Base-by-base conservation (phyloP, 495 filamentous ascomycete genomes). In the Talaromyces wortmannii region DNA sequence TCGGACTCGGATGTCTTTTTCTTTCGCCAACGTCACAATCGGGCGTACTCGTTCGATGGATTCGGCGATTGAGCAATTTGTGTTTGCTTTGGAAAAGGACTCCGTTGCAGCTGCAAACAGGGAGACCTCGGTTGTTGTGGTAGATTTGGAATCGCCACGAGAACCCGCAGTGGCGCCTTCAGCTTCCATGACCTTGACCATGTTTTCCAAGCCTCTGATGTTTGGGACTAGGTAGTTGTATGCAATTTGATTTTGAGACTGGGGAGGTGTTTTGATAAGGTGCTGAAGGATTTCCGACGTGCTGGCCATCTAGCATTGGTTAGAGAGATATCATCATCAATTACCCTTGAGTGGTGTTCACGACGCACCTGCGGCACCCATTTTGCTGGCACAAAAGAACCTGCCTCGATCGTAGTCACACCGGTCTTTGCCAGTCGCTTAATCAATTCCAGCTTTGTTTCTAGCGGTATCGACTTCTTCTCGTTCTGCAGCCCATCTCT, bases 211-310 rank as follows among this genome's bases (percentile, higher is more conserved):
- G 31, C 94, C 95, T 66, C 86, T 88, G 57, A 80, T 75, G 65
- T 98, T 98, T 1, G 94, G 94, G 0, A 92, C 86, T 15, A 98
- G 88, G 74, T 91, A 98, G 63, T 92, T 92, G 76, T 94, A 97
- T 36, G 87, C 86, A 48, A 96, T 84, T 3, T 86, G 82, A 47
- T 75, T 63, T 6, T 81, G 73, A 0, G 90, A 81, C 32, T 60
- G 45, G 5, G 86, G 85, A 10, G 83, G 79, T 3, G 70, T 67
- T 55, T 76, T 65, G 13, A 94, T 79, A 48, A 96, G 76, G 57
- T 88, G 76, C 51, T 87, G 74, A 42, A 95, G 84, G 46, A 97
- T 91, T 47, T 91, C 83, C 56, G 83, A 77, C 0, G 92, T 95
- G 59, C 91, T 90, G 31, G 88, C 89, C 94, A 98, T 98, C 90